A percentile compares a stretch with the other conserved stretches of the same genome.
phyloP scores from a whole-genome alignment of 306 rosid species.

The Pueraria montana region DNA sequence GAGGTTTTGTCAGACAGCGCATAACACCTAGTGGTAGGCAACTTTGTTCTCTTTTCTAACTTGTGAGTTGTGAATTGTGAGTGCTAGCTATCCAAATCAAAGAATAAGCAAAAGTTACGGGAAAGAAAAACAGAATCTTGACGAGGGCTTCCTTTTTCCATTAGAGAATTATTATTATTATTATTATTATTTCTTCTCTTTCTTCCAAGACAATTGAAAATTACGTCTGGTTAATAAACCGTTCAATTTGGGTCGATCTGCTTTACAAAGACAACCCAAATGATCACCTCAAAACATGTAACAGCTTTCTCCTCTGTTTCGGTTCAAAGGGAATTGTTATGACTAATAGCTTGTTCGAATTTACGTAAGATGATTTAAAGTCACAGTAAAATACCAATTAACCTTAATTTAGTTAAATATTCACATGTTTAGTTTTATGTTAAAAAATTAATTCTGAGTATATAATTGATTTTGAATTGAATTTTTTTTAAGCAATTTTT shows the following conservation, averaged over 20 bases:
- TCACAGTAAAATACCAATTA: too few relatives aligned
- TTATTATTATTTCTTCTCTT: not conserved
- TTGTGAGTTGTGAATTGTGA: too few relatives aligned
- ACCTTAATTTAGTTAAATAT: too few relatives aligned
- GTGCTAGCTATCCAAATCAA: slow-evolving; percentile 60
- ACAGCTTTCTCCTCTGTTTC: not conserved
- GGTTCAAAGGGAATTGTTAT: not conserved
- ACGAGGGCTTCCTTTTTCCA: slow-evolving; percentile 46
- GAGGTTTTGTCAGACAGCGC: slow-evolving; percentile 62
- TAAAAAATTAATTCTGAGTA: too few relatives aligned
- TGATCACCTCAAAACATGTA: slow-evolving; percentile 7
- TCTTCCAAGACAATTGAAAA: not conserved
- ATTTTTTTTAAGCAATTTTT: too few relatives aligned
- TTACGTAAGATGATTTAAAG: too few relatives aligned
- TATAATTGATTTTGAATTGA: too few relatives aligned
- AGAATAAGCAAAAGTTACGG: slow-evolving; percentile 47
- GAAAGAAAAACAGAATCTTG: slow-evolving; percentile 56
- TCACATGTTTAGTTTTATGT: too few relatives aligned
- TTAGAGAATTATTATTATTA: not conserved
- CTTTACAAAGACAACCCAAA: slow-evolving; percentile 10
- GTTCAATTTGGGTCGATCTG: slow-evolving; percentile 27
- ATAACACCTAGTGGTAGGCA: slow-evolving; percentile 74
- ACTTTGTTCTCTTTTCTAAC: slow-evolving; percentile 57
- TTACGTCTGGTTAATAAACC: slow-evolving; percentile 20
- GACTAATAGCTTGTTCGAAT: too few relatives aligned